Evolutionary conservation across 192 early-diverging fungal genomes (phyloP).

Genomic region (Coemansia asiatica): DNA sequence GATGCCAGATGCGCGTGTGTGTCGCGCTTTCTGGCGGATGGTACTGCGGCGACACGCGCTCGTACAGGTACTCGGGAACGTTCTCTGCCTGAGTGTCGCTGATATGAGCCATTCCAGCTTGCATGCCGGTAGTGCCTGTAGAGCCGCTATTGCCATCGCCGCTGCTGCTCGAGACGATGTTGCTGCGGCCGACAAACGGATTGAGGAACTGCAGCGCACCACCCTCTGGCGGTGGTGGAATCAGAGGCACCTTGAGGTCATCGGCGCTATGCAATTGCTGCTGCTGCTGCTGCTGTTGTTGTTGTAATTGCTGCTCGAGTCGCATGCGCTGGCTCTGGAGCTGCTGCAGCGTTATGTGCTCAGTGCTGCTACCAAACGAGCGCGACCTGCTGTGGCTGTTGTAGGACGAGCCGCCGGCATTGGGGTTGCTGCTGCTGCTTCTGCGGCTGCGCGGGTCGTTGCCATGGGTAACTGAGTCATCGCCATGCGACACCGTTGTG

Average conservation of each 20-base stretch:
- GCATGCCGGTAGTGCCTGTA: neutral
- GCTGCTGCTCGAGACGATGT: neutral
- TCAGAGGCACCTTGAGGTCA: constrained; percentile 22
- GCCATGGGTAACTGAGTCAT: neutral
- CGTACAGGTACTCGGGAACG: constrained; percentile 18
- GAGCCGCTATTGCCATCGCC: neutral
- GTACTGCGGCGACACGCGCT: constrained; percentile 14
- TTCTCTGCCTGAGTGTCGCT: neutral
- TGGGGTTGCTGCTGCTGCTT: constrained; percentile 1
- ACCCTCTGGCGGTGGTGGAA: constrained; percentile 35
- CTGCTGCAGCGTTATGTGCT: constrained; percentile 36
- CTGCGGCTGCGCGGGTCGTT: constrained; percentile 1
- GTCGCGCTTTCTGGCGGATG: constrained; percentile 38
- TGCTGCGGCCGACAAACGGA: constrained; percentile 29
- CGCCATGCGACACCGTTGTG: constrained; percentile 13
- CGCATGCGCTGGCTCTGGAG: constrained; percentile 21
- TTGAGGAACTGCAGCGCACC: constrained; percentile 29
- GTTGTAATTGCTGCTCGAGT: constrained; percentile 7
- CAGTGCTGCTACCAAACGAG: constrained; percentile 40
- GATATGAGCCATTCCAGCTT: neutral
- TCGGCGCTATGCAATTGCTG: neutral
- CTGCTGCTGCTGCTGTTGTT: too few relatives aligned
- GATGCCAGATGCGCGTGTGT: constrained; percentile 48
- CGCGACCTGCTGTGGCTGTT: constrained; percentile 38
- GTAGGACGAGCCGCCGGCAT: constrained; percentile 1